A percentile compares a stretch with the other conserved stretches of the same genome.
Evolutionary conservation across 495 filamentous ascomycete species (phyloP).

Genomic region (Tuber borchii): DNA sequence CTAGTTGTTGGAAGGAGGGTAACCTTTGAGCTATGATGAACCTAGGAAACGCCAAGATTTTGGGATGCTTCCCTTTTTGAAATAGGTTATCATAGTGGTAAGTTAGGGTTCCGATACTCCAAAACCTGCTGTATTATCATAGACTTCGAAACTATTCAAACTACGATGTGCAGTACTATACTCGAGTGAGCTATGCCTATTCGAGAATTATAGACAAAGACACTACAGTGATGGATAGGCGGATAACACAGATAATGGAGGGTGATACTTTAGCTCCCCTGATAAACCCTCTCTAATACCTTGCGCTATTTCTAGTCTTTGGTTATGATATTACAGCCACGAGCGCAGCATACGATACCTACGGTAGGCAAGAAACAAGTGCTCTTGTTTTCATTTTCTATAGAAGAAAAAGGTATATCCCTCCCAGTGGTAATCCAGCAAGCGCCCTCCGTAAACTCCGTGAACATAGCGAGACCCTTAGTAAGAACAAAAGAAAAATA

Average conservation of each 20-base stretch:
- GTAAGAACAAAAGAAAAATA: not conserved
- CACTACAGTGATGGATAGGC: not conserved
- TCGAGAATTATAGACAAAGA: not conserved
- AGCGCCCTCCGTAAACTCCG: conserved; percentile 1
- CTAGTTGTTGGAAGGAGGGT: not conserved
- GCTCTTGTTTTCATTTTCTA: not conserved
- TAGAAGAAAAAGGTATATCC: conserved; percentile 3
- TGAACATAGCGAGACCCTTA: not conserved
- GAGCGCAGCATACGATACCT: not conserved
- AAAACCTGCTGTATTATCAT: not conserved
- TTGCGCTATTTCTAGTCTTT: not conserved
- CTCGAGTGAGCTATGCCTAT: not conserved
- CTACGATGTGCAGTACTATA: not conserved
- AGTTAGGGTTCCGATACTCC: not conserved
- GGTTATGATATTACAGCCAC: not conserved
- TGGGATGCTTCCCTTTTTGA: no score
- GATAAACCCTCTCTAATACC: not conserved
- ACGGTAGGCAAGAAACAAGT: not conserved
- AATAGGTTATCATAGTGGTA: not conserved
- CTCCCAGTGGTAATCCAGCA: not conserved
- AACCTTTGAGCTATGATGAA: not conserved
- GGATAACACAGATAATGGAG: not conserved
- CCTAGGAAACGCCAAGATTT: no score
- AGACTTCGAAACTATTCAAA: not conserved
- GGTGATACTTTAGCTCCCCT: not conserved